Base-by-base conservation (phyloP, 345 rosid species). In the Citrus unshiu region DNA sequence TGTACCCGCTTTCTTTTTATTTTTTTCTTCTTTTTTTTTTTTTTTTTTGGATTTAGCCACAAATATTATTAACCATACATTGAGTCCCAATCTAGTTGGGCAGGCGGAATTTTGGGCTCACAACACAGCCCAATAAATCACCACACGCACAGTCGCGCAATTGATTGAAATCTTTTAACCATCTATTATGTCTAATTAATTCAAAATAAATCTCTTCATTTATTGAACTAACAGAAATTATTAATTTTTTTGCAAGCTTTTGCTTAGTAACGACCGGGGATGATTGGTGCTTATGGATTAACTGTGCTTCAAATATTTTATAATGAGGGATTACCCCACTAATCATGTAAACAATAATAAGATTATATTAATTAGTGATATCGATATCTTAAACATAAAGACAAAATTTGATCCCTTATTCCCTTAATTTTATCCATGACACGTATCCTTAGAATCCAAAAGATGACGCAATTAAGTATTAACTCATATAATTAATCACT, bases 361-460 rank as follows among this genome's bases (percentile, higher is more conserved):
- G 22, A 58, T 40, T 37, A 25, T 12, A 14, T 49, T 29, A 71
- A 73, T 13, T 58, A 74, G 78, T 46, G 43, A 49, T 62, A 62
- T 64, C 61, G 10, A 74, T 46, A 63, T 66, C 74, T 58, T 5
- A 16, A 29, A 34, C 39, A 30, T 29, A 24, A 78, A 75, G 87
- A 86, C 87, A 84, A 80, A 59, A 5, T 2, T 58, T 29, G 14
- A 70, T n/a, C 74, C 77, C 81, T 40, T 57, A 34, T 54, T 54
- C 58, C 58, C 58, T 54, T 54, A 59, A 70, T 3, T 65, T 79
- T 63, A 77, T 62, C 78, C 80, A n/a, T 27, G 65, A 76, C 57
- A 27, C 58, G 27, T n/a, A 75, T 58, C 83, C 79, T 56, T 25
- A 83, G 78, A 78, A 86, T 86, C 91, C 85, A 82, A 85, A 46